phyloP scores from a whole-genome alignment of 2,329 filamentous ascomycete species.

The Lizonia empirigonia region DNA sequence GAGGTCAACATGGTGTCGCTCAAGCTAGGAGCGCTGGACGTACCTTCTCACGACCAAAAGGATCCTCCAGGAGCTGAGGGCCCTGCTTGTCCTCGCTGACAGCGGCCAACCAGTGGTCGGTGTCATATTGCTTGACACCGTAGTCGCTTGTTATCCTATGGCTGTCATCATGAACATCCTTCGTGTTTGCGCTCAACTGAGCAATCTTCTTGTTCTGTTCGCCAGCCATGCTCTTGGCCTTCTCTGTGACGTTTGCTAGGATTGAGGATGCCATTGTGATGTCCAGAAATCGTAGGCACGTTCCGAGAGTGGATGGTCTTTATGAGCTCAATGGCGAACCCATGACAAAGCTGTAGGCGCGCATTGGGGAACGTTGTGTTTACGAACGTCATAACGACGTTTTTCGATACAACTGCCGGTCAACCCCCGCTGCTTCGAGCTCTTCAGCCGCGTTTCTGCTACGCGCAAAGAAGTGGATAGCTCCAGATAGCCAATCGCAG shows the following conservation, averaged over 20 bases:
- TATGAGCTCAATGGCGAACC: slow-evolving; percentile 7
- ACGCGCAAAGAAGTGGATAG: slow-evolving; percentile 3
- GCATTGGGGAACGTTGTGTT: slow-evolving; percentile 17
- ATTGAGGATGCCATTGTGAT: slow-evolving; percentile 41
- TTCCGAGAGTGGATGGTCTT: slow-evolving; percentile 10
- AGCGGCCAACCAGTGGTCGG: slow-evolving; percentile 78
- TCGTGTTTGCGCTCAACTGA: slow-evolving; percentile 65
- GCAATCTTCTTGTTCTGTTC: slow-evolving; percentile 60
- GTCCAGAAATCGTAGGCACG: slow-evolving; percentile 4
- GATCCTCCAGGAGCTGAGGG: slow-evolving; percentile 72
- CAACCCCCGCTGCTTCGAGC: slow-evolving; percentile 19
- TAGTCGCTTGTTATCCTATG: slow-evolving; percentile 75
- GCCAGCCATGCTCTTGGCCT: slow-evolving; percentile 42
- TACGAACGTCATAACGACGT: slow-evolving; percentile 31
- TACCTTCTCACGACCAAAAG: slow-evolving; percentile 75
- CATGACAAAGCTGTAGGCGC: neutral
- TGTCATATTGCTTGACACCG: slow-evolving; percentile 73
- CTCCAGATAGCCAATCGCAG: slow-evolving; percentile 20
- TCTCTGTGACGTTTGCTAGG: slow-evolving; percentile 35
- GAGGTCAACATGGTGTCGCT: slow-evolving; percentile 12
- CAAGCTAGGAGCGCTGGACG: slow-evolving; percentile 1
- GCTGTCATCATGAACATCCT: slow-evolving; percentile 61
- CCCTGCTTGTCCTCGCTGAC: slow-evolving; percentile 67
- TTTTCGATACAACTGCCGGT: slow-evolving; percentile 18
- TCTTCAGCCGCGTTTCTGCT: slow-evolving; percentile 17